Percentiles rank a stretch among this genome's conserved stretches.
These are phyloP conservation scores for Geotrichum restrictum DNA, from an alignment of 1,139 yeast genomes.

Conservation along the genomic window DNA sequence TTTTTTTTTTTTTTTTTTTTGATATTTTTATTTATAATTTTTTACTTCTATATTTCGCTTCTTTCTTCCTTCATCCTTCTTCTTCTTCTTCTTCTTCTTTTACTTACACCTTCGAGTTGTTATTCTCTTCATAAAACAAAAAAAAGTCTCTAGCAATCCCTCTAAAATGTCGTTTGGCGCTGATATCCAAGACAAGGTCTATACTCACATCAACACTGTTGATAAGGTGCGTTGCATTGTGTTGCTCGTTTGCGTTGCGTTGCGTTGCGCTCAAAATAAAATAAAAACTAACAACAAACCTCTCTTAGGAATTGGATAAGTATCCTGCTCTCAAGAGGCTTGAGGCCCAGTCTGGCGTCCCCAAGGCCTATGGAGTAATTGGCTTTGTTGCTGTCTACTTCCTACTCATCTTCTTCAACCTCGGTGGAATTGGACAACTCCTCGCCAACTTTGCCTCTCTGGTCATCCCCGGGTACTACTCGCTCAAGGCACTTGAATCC, in stretches of 20 bases:
- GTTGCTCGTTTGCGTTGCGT: not conserved
- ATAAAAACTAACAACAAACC: not conserved
- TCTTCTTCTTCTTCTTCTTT: not conserved
- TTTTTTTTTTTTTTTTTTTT: not conserved
- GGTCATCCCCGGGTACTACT: slow-evolving; percentile 83
- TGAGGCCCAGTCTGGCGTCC: slow-evolving; percentile 47
- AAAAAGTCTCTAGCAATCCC: not conserved
- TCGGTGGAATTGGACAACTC: slow-evolving; percentile 88
- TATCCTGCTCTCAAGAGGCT: slow-evolving; percentile 36
- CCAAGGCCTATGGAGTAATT: slow-evolving; percentile 80
- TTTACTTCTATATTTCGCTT: not conserved
- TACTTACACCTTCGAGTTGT: not conserved
- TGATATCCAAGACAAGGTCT: slow-evolving; percentile 31
- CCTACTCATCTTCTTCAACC: slow-evolving; percentile 73
- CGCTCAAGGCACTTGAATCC: slow-evolving; percentile 79
- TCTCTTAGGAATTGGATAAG: slow-evolving; percentile 35
- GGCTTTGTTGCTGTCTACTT: slow-evolving; percentile 65
- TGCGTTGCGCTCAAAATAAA: not conserved
- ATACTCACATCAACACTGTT: slow-evolving; percentile 30
- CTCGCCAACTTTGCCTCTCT: slow-evolving; percentile 90
- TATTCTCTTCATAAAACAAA: not conserved
- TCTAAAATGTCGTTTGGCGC: slow-evolving; percentile 12
- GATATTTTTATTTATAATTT: not conserved
- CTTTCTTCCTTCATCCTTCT: not conserved
- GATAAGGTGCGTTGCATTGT: slow-evolving; percentile 29